Base-by-base conservation (phyloP, 2,329 filamentous ascomycete genomes). In the Mycosphaerella sp. region DNA sequence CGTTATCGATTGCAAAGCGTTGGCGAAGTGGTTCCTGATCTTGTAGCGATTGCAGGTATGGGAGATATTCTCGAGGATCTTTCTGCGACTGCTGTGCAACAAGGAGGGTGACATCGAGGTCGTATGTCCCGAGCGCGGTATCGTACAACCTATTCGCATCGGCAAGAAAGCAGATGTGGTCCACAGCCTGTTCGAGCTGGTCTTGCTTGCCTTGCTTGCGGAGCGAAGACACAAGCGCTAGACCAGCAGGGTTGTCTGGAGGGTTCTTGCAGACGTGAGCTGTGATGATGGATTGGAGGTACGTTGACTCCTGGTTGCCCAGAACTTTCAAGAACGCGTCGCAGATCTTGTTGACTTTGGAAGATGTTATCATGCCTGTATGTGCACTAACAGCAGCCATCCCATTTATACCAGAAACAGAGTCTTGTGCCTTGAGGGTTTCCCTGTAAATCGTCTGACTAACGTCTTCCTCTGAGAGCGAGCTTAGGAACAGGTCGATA, bases 81-180 rank as follows among this genome's bases (percentile, higher is more conserved):
- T 91, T 88, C 70, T 98, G 93, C 0, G 90, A 93, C 66, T 96
- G 90, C 65, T 98, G 93, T 0, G 93, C 93, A 10, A 98, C 87
- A 5, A 96, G 76, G 9, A 98, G 76, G 3, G 91, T 85, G 6
- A 98, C 80, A 9, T 95, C 89, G 2, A 98, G 79, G 63, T 97
- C 84, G 66, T 98, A 98, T 2, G 97, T 75, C 1, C 90, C 90
- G 1, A 98, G 76, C 0, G 93, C 87, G 54, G 90, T 84, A 55
- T 96, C 88, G 63, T 95, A 98, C 0, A 98, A 79, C 35, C 84
- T 83, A 67, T 96, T 94, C 41, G 94, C 86, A 68, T 98, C 93
- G 0, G 90, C 88, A 37, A 98, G 78, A 75, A 98, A 98, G 75
- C 89, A 97, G 54, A 98, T 96, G 64, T 98, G 93, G 66, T 96